Percentiles rank a stretch among this genome's conserved stretches.
These are phyloP conservation scores for Colletotrichum lupini DNA, from an alignment of 2,329 filamentous ascomycete genomes.

Conservation along the genomic window DNA sequence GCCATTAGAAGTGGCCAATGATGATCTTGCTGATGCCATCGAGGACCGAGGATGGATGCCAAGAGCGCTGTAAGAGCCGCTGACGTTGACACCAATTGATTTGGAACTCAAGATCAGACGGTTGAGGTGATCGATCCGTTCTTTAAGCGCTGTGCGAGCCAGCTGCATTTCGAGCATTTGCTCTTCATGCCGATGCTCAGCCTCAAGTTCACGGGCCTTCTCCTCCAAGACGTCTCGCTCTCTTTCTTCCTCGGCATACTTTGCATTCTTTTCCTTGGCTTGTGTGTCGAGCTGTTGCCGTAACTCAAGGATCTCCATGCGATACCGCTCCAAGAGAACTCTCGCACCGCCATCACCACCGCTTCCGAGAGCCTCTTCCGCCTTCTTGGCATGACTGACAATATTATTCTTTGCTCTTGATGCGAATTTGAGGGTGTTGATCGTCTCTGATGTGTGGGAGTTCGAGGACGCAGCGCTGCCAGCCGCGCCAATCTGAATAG, in stretches of 20 bases:
- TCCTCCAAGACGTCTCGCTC: slow-evolving; percentile 77
- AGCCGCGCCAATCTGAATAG: slow-evolving; percentile 87
- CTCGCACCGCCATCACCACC: slow-evolving; percentile 88
- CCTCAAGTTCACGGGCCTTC: slow-evolving; percentile 79
- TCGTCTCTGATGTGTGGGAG: slow-evolving; percentile 85
- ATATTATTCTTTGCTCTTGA: slow-evolving; percentile 98
- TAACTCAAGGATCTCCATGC: slow-evolving; percentile 90
- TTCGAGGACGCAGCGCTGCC: slow-evolving; percentile 77
- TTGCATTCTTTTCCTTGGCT: slow-evolving; percentile 73
- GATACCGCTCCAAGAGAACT: slow-evolving; percentile 90
- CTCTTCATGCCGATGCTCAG: slow-evolving; percentile 89
- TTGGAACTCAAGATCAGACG: slow-evolving; percentile 95
- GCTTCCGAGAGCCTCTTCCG: slow-evolving; percentile 85
- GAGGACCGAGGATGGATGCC: slow-evolving; percentile 61
- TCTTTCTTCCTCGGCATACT: slow-evolving; percentile 72
- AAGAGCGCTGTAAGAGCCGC: slow-evolving; percentile 76
- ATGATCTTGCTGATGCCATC: slow-evolving; percentile 73
- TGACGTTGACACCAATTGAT: slow-evolving; percentile 90
- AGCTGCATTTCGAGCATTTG: slow-evolving; percentile 99
- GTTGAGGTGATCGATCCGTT: slow-evolving; percentile 97
- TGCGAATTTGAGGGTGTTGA: slow-evolving; percentile 97
- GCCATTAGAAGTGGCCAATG: slow-evolving; percentile 71
- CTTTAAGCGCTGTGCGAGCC: slow-evolving; percentile 93
- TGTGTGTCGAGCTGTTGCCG: slow-evolving; percentile 85
- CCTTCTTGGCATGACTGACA: slow-evolving; percentile 94